Evolutionary conservation across 2,329 filamentous ascomycete genomes (phyloP).

Genomic region (Claviceps maximensis): DNA sequence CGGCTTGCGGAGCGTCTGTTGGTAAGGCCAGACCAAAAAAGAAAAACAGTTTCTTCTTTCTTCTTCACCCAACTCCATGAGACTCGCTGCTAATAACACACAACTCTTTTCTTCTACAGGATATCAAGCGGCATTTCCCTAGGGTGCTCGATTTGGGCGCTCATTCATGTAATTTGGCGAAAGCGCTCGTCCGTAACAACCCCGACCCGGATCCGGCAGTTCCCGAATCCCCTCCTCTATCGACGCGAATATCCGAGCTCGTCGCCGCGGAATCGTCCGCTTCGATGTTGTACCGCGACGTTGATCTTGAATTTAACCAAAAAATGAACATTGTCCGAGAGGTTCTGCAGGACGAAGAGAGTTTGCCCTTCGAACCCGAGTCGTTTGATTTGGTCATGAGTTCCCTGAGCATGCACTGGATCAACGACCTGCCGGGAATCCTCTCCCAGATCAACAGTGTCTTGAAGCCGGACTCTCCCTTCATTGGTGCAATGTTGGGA

Average conservation of each 20-base stretch:
- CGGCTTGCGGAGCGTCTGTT: slow-evolving; percentile 77
- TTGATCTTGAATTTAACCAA: slow-evolving; percentile 58
- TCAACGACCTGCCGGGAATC: slow-evolving; percentile 85
- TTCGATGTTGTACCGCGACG: slow-evolving; percentile 68
- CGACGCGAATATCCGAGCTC: slow-evolving; percentile 58
- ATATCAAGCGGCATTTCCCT: slow-evolving; percentile 82
- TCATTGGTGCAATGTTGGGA: slow-evolving; percentile 92
- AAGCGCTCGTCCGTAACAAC: slow-evolving; percentile 59
- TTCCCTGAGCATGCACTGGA: slow-evolving; percentile 86
- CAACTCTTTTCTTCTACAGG: slow-evolving; percentile 32
- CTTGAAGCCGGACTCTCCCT: slow-evolving; percentile 80
- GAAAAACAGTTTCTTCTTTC: neutral
- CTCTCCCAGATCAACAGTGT: slow-evolving; percentile 74
- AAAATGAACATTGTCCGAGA: slow-evolving; percentile 59
- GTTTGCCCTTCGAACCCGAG: slow-evolving; percentile 59
- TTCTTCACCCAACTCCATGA: neutral
- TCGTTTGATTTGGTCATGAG: slow-evolving; percentile 85
- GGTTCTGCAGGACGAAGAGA: slow-evolving; percentile 61
- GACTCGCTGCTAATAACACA: too few relatives aligned
- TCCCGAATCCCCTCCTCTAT: slow-evolving; percentile 51
- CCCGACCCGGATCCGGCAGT: slow-evolving; percentile 45
- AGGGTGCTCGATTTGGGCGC: slow-evolving; percentile 84
- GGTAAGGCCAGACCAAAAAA: slow-evolving; percentile 27
- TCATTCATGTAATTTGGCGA: slow-evolving; percentile 88
- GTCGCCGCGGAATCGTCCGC: slow-evolving; percentile 73